Evolutionary conservation across 1,139 yeast species (phyloP), one percentile per base, ranked within the genome.

Genomic region (Tardiomyces digboiensis): DNA sequence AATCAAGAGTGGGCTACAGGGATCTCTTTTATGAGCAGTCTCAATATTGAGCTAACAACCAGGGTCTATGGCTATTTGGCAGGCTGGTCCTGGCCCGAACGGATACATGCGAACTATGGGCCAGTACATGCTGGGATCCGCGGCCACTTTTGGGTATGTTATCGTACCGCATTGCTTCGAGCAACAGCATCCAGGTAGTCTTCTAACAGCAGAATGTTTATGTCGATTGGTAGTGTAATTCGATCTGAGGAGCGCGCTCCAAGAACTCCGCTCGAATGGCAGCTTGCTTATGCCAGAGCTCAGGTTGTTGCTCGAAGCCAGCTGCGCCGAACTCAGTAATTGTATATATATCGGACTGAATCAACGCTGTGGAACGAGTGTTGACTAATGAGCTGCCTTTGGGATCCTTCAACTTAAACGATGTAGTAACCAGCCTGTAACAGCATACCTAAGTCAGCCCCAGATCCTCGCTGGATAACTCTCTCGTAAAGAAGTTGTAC

Each of bases 51-150:
- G n/a, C n/a, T n/a, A n/a, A n/a, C n/a, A n/a, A n/a, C n/a, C 41
- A 57, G 65, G 67, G 19, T 95, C 96, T 21, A 81, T 86, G 59
- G 83, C 97, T 48, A 84, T 93, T 51, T 68, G 87, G 56, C 93
- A 89, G 49, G 81, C 85, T 53, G 99, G 99, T 14, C 89, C 96
- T 16, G 99, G 98, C n/a, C 97, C 98, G 44, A 85, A 87, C 59
- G 99, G 99, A 46, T 87, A 87, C 49, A 83, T 91, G 81, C 82
- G 96, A 69, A 89, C 97, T 6, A 71, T 93, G 59, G 98, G 98
- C 44, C 95, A 89, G 67, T 91, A 88, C 66, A 89, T 93, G 67
- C 81, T 86, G 64, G 97, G 97, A 44, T 87, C 97, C 5, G 97
- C 95, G 13, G 97, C 94, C 42, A 91, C 97, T 13, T 91, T 93